phyloP scores from a whole-genome alignment of 129 eudicot genomes.

The Ambrosia trifida region DNA sequence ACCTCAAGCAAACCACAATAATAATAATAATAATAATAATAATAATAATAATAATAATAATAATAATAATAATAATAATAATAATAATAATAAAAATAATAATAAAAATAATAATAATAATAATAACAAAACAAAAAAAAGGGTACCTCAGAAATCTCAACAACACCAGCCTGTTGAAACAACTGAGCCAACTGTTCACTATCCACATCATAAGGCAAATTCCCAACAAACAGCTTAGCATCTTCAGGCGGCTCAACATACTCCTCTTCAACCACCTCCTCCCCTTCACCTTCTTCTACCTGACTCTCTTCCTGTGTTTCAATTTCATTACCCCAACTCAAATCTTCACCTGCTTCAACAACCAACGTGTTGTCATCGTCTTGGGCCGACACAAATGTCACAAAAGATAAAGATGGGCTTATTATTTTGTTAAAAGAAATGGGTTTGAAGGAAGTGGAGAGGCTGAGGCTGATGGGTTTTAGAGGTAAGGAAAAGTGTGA shows the following conservation, averaged over 20 bases:
- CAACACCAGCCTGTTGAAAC: slow-evolving; percentile 82
- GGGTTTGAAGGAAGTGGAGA: slow-evolving; percentile 42
- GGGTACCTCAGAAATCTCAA: slow-evolving; percentile 74
- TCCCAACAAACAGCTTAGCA: slow-evolving; percentile 78
- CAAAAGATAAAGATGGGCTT: slow-evolving; percentile 29
- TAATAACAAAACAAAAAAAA: background rate
- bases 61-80: too few relatives aligned
- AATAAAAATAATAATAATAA: too few relatives aligned
- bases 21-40: too few relatives aligned
- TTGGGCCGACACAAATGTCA: slow-evolving; percentile 40
- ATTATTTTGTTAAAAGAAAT: slow-evolving; percentile 23
- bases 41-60: too few relatives aligned
- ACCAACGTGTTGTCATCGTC: slow-evolving; percentile 57
- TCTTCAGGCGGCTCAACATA: slow-evolving; percentile 60
- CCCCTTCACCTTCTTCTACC: slow-evolving; percentile 2
- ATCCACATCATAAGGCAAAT: slow-evolving; percentile 76
- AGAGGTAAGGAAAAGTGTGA: slow-evolving; percentile 33
- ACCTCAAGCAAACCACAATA: too few relatives aligned
- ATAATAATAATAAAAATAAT: too few relatives aligned
- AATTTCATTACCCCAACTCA: slow-evolving; percentile 29
- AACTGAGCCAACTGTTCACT: slow-evolving; percentile 76
- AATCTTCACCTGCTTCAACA: slow-evolving; percentile 43
- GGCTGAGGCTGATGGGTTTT: slow-evolving; percentile 45
- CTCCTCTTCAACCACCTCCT: slow-evolving; percentile 33
- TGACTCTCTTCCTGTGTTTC: slow-evolving; percentile 7